Conservation (phyloP, 768 basidiomycete species). For the Boletus edulis region DNA sequence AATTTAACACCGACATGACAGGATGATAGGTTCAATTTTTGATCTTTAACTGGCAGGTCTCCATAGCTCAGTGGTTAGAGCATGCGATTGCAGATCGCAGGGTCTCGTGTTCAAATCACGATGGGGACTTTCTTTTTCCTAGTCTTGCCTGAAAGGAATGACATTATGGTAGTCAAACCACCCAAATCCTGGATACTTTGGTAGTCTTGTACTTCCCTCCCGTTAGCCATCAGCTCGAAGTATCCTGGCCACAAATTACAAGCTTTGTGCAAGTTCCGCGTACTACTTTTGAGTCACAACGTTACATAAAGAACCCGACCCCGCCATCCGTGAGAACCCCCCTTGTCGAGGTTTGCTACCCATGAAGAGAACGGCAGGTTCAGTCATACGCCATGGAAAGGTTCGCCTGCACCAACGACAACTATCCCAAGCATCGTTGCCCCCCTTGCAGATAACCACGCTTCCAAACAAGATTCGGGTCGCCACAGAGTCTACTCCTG, state of each 20-base stretch:
- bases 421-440: constrained; percentile 27
- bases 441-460: constrained; percentile 67
- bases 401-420: constrained; percentile 23
- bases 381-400: constrained; percentile 38
- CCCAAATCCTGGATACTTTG: too few relatives aligned
- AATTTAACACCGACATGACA: too few relatives aligned
- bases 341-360: constrained; percentile 3
- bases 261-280: too few relatives aligned
- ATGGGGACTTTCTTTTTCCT: constrained; percentile 36
- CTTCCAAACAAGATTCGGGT: constrained; percentile 90
- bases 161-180: too few relatives aligned
- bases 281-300: too few relatives aligned
- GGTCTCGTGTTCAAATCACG: constrained; percentile 60
- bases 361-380: constrained; percentile 41
- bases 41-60: constrained; percentile 9
- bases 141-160: not conserved
- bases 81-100: constrained; percentile 59
- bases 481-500: constrained; percentile 86
- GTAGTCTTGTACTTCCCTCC: too few relatives aligned
- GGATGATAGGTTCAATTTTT: too few relatives aligned
- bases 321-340: not conserved
- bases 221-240: too few relatives aligned
- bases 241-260: too few relatives aligned
- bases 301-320: constrained; percentile 1
- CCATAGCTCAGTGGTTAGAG: constrained; percentile 50